Base-by-base conservation (phyloP, 345 rosid species). In the Salix brachista region DNA sequence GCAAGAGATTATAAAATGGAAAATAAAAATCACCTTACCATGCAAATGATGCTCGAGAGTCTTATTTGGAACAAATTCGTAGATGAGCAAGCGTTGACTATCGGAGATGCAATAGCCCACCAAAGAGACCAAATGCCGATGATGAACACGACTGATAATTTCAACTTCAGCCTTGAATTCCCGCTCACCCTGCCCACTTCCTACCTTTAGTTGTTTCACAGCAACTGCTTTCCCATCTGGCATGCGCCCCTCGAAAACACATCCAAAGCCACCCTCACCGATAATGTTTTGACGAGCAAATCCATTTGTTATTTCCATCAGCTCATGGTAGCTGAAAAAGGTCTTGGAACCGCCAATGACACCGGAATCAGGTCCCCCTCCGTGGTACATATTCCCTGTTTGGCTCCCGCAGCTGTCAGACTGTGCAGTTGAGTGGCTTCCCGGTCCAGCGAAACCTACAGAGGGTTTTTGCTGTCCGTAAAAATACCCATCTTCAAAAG, bases 221-320 rank as follows among this genome's bases (percentile, higher is more conserved):
- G 98, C 98, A 26, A 94, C 97, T 32, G 73, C 39, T 72, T 71
- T 91, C 21, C 97, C 94, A 30, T 89, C 91, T 0, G 83, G 70
- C 64, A 84, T 25, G 75, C 71, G 74, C 71, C 97, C 99, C 83
- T 89, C 87, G 73, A 80, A 94, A 56, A 96, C 98, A 72, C 91
- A 90, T 14, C 99, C 99, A 13, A 96, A 96, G 1, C 98, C 99
- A 68, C 98, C 99, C 85, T 96, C 98, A 32, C 99, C 98, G 23
- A 92, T 84, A 42, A 96, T 84, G 71, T 91, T 91, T 37, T 88
- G 89, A 42, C 80, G 78, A 52, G 95, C 58, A 85, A 96, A 94
- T 18, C 94, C 99, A 11, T 74, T 75, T 26, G 99, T 96, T 82
- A 96, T 92, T 50, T 92, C 98, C 90, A 80, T 87, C 85, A 96